Evolutionary conservation across 2,329 filamentous ascomycete genomes (phyloP).

Genomic region (Dactylella cylindrospora): DNA sequence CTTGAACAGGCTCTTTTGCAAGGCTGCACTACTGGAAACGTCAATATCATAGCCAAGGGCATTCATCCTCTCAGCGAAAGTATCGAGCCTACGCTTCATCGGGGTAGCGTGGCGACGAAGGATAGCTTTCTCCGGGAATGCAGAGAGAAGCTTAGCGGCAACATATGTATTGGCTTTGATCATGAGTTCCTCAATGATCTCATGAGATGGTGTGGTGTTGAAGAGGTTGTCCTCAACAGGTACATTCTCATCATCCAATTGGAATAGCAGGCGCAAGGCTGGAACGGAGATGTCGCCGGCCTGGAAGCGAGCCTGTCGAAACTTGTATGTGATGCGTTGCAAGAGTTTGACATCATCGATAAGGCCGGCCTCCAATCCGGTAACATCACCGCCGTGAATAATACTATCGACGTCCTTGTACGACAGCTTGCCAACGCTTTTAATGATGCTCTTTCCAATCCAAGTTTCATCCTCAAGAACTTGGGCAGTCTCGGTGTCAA

Average conservation of each 20-base stretch:
- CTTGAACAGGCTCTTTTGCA: constrained; percentile 94
- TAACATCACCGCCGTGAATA: constrained; percentile 64
- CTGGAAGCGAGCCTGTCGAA: constrained; percentile 82
- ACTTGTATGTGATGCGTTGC: constrained; percentile 78
- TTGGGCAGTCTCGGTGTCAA: constrained; percentile 75
- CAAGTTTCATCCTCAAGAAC: constrained; percentile 84
- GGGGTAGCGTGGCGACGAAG: constrained; percentile 83
- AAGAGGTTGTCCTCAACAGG: constrained; percentile 97
- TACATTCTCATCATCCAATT: constrained; percentile 96
- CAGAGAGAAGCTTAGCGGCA: constrained; percentile 76
- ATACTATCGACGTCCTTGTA: constrained; percentile 85
- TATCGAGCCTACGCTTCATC: constrained; percentile 82
- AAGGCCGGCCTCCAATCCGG: constrained; percentile 65
- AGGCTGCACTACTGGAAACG: constrained; percentile 78
- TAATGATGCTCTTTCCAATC: constrained; percentile 91
- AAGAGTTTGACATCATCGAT: constrained; percentile 72
- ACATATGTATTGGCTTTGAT: constrained; percentile 90
- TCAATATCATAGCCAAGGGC: constrained; percentile 89
- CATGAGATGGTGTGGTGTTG: constrained; percentile 81
- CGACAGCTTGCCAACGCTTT: constrained; percentile 81
- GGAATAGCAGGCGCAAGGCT: constrained; percentile 83
- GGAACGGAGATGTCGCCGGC: constrained; percentile 77
- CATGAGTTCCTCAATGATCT: constrained; percentile 91
- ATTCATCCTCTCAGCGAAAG: constrained; percentile 89
- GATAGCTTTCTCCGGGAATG: constrained; percentile 86